Conservation (phyloP, 495 filamentous ascomycete species). For the Darksidea phi region DNA sequence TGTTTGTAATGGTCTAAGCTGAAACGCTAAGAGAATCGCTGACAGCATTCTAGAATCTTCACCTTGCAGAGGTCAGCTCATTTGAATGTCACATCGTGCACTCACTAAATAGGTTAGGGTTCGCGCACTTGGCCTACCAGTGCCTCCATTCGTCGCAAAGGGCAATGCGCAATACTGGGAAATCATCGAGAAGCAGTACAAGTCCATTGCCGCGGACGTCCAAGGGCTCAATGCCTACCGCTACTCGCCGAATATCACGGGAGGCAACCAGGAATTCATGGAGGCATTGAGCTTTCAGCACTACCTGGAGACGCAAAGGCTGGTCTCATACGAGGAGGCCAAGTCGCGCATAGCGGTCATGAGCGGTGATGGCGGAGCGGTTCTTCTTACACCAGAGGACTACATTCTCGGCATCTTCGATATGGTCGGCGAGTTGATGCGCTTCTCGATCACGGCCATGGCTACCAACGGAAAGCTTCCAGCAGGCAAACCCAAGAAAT, state of each 20-base stretch:
- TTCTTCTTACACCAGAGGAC: slow-evolving; percentile 73
- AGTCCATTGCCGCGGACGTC: slow-evolving; percentile 67
- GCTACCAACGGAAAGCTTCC: slow-evolving; percentile 61
- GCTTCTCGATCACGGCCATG: slow-evolving; percentile 82
- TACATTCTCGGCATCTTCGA: slow-evolving; percentile 92
- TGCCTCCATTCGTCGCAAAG: slow-evolving; percentile 64
- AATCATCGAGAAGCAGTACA: slow-evolving; percentile 68
- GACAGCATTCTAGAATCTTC: slow-evolving; percentile 67
- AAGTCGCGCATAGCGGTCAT: slow-evolving; percentile 45
- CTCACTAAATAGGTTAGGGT: slow-evolving; percentile 49
- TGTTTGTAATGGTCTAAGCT: slow-evolving; percentile 55
- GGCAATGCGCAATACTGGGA: slow-evolving; percentile 62
- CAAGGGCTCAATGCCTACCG: slow-evolving; percentile 75
- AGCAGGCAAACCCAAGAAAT: slow-evolving; percentile 36
- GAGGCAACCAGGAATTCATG: slow-evolving; percentile 86
- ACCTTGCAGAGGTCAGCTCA: slow-evolving; percentile 71
- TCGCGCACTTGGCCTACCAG: slow-evolving; percentile 59
- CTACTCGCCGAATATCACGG: slow-evolving; percentile 72
- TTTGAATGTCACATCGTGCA: neutral
- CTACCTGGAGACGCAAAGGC: slow-evolving; percentile 73
- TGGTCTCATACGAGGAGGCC: slow-evolving; percentile 67
- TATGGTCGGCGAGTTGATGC: slow-evolving; percentile 91
- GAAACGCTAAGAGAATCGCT: neutral
- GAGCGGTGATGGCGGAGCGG: slow-evolving; percentile 30
- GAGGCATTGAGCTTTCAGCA: slow-evolving; percentile 84